Conservation (phyloP, 768 basidiomycete genomes). For the Termitomyces sp. region DNA sequence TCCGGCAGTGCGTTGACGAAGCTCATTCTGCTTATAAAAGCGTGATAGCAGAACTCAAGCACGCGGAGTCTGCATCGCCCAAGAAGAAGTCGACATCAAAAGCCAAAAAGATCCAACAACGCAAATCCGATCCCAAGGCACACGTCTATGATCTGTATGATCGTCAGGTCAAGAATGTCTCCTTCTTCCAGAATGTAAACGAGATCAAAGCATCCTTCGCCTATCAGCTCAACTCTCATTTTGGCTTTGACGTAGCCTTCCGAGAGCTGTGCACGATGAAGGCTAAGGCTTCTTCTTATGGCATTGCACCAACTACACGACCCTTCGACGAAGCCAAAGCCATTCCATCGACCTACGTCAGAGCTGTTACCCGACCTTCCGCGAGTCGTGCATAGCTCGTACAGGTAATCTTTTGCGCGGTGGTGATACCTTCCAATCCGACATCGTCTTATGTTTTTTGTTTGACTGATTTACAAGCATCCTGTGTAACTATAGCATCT, state of each 20-base stretch:
- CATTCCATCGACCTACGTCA: conserved; percentile 23
- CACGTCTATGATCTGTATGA: conserved; percentile 21
- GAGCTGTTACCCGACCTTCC: conserved; percentile 15
- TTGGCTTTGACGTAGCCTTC: conserved; percentile 54
- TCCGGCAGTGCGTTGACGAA: conserved; percentile 32
- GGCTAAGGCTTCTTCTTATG: conserved; percentile 31
- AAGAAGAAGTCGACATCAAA: conserved; percentile 12
- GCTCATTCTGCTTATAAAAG: conserved; percentile 15
- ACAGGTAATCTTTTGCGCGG: neutral
- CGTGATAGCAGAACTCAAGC: neutral
- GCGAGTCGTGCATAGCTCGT: neutral
- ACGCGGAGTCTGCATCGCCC: conserved; percentile 3
- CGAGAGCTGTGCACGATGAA: conserved; percentile 49
- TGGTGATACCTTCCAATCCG: neutral
- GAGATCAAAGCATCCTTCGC: conserved; percentile 58
- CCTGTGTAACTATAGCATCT: neutral
- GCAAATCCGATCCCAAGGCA: conserved; percentile 20
- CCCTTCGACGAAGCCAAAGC: conserved; percentile 35
- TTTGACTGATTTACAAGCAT: neutral
- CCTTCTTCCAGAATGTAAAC: conserved; percentile 26
- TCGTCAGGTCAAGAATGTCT: conserved; percentile 19
- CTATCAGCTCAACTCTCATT: conserved; percentile 24
- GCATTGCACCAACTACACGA: conserved; percentile 25
- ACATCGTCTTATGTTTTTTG: neutral
- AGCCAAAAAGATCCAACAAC: conserved; percentile 13